Conservation (phyloP, 306 rosid species). For the Hippophae gyantsensis region DNA sequence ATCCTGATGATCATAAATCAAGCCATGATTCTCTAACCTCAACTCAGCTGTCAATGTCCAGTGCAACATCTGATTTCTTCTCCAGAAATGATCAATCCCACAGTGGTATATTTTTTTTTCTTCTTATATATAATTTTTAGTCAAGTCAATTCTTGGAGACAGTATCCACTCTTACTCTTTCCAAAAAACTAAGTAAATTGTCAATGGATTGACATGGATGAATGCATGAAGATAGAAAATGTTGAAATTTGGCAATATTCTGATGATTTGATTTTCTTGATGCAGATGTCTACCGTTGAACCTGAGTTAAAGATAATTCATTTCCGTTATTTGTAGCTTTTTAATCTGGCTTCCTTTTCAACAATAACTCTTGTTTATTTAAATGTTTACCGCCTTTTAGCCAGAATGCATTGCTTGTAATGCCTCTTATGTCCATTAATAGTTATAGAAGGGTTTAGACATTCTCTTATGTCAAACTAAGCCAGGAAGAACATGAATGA, state of each 20-base stretch:
- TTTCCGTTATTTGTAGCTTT: not conserved
- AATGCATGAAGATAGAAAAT: no score
- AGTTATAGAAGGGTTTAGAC: no score
- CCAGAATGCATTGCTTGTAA: no score
- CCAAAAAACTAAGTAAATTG: not conserved
- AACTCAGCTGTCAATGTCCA: conserved; percentile 38
- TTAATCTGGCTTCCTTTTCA: not conserved
- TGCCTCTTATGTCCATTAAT: no score
- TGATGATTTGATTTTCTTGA: conserved; percentile 10
- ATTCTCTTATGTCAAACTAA: no score
- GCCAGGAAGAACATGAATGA: no score
- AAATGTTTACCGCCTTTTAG: no score
- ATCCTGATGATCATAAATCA: conserved; percentile 26
- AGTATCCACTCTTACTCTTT: not conserved
- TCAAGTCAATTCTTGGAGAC: not conserved
- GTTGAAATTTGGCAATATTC: not conserved
- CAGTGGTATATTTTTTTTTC: not conserved
- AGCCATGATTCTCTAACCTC: conserved; percentile 29
- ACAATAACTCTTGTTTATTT: not conserved
- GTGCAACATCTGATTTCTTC: conserved; percentile 22
- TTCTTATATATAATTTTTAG: not conserved
- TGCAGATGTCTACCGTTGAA: conserved; percentile 20
- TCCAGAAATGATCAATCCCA: conserved; percentile 14
- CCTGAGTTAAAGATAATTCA: not conserved
- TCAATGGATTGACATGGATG: no score